A percentile compares a stretch with the other conserved stretches of the same genome.
These are phyloP conservation scores for Macrolepiota fuliginosa DNA, from an alignment of 768 basidiomycete genomes.

Conservation along the genomic window DNA sequence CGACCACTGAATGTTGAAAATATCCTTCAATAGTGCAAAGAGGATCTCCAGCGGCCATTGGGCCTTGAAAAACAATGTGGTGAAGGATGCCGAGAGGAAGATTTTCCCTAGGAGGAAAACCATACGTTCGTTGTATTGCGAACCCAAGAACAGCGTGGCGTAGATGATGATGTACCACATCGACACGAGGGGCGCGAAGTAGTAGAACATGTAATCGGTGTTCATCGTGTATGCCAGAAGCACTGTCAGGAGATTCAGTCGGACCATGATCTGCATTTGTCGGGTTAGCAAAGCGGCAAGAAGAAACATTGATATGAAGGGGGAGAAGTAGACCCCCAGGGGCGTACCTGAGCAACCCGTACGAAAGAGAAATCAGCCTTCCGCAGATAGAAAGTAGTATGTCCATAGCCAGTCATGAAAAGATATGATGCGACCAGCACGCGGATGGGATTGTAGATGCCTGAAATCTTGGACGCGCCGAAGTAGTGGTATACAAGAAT, in stretches of 20 bases:
- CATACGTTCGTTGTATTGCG: slow-evolving; percentile 69
- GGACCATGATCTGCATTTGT: slow-evolving; percentile 59
- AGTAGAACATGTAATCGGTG: slow-evolving; percentile 88
- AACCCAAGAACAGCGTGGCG: slow-evolving; percentile 68
- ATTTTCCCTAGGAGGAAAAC: slow-evolving; percentile 72
- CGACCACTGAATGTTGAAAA: slow-evolving; percentile 81
- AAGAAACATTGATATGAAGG: slow-evolving; percentile 5
- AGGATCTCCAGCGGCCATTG: slow-evolving; percentile 59
- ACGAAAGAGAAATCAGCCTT: slow-evolving; percentile 84
- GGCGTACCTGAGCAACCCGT: slow-evolving; percentile 69
- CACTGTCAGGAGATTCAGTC: slow-evolving; percentile 82
- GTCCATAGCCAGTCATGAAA: slow-evolving; percentile 94
- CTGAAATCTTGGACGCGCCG: slow-evolving; percentile 85
- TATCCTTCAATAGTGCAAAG: slow-evolving; percentile 59
- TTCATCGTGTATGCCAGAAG: slow-evolving; percentile 88
- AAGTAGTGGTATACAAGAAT: slow-evolving; percentile 93
- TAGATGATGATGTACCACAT: slow-evolving; percentile 91
- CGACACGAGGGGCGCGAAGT: slow-evolving; percentile 87
- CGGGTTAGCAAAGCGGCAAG: slow-evolving; percentile 5
- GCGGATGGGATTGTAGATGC: slow-evolving; percentile 92
- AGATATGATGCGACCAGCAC: slow-evolving; percentile 86
- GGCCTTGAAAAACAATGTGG: slow-evolving; percentile 67
- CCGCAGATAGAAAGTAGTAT: slow-evolving; percentile 84
- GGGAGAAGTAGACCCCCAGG: background rate
- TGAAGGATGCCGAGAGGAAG: slow-evolving; percentile 54